Percentiles rank a stretch among this genome's conserved stretches.
Evolutionary conservation across 805 yeast genomes (phyloP).

Genomic region (Allodekkera sacchari): DNA sequence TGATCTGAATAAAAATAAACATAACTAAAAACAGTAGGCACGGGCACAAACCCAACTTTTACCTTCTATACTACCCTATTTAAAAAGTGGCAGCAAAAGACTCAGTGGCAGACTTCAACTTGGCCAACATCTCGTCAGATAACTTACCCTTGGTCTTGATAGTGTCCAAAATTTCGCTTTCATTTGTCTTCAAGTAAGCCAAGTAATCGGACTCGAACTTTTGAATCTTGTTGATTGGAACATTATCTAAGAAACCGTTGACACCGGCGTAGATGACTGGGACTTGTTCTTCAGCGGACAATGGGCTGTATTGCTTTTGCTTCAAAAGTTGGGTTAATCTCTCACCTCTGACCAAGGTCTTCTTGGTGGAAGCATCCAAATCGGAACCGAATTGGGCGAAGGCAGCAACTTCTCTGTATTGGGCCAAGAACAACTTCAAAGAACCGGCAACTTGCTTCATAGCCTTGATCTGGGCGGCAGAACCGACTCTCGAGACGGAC

Average conservation of each 20-base stretch:
- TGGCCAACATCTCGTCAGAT: constrained; percentile 75
- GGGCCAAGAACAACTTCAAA: constrained; percentile 99
- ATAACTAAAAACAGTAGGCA: no score
- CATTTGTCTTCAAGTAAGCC: constrained; percentile 86
- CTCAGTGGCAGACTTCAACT: constrained; percentile 87
- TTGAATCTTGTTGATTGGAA: constrained; percentile 79
- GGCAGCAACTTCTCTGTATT: constrained; percentile 99
- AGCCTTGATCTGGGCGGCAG: constrained; percentile 99
- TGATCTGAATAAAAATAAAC: no score
- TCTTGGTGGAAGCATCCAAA: constrained; percentile 99
- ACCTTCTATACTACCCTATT: no score
- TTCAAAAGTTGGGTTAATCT: constrained; percentile 97
- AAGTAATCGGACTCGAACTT: constrained; percentile 91
- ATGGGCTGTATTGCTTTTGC: constrained; percentile 95
- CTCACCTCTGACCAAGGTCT: constrained; percentile 99
- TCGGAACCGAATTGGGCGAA: constrained; percentile 99
- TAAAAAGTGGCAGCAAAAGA: constrained; percentile 87
- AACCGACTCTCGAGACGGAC: constrained; percentile 99
- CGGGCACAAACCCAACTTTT: no score
- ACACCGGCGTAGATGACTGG: constrained; percentile 99
- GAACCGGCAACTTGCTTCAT: constrained; percentile 99
- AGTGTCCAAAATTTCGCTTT: constrained; percentile 72
- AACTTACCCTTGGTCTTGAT: constrained; percentile 87
- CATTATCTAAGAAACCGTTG: constrained; percentile 91
- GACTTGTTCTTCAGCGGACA: constrained; percentile 98